A percentile compares a stretch with the other conserved stretches of the same genome.
Evolutionary conservation across 2,329 filamentous ascomycete species (phyloP).

Genomic region (Calonectria leucothoes): DNA sequence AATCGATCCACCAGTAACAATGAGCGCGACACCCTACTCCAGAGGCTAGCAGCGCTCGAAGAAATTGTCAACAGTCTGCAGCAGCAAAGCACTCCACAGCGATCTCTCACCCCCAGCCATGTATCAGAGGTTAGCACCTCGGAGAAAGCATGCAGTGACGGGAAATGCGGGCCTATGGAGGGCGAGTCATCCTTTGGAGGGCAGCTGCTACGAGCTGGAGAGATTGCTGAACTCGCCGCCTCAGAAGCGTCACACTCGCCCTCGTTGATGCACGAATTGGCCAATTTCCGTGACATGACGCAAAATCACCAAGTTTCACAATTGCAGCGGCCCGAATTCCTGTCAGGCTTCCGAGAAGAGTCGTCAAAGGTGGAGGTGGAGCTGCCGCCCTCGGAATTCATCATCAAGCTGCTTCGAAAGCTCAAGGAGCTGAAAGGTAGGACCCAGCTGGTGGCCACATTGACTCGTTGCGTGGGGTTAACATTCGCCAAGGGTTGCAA

Average conservation of each 20-base stretch:
- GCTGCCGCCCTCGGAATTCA: background rate
- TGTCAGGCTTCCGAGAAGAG: background rate
- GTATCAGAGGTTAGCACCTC: background rate
- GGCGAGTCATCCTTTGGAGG: conserved; percentile 3
- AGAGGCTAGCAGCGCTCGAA: background rate
- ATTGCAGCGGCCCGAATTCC: background rate
- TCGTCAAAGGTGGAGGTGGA: background rate
- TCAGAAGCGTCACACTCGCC: background rate
- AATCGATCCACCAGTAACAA: background rate
- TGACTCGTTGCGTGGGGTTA: background rate
- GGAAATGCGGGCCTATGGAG: background rate
- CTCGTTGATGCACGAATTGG: background rate
- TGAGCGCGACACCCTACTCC: background rate
- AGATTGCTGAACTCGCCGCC: background rate
- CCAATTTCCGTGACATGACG: background rate
- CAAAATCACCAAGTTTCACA: background rate
- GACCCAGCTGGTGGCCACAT: background rate
- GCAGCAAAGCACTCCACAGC: background rate
- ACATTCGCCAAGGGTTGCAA: background rate
- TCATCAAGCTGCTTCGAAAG: background rate
- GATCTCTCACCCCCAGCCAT: background rate
- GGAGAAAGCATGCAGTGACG: background rate
- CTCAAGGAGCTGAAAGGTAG: background rate
- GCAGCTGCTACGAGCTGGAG: background rate
- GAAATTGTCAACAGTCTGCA: background rate